Evolutionary conservation across 148 eudicot species (phyloP).

Genomic region (Chenopodium formosanum): DNA sequence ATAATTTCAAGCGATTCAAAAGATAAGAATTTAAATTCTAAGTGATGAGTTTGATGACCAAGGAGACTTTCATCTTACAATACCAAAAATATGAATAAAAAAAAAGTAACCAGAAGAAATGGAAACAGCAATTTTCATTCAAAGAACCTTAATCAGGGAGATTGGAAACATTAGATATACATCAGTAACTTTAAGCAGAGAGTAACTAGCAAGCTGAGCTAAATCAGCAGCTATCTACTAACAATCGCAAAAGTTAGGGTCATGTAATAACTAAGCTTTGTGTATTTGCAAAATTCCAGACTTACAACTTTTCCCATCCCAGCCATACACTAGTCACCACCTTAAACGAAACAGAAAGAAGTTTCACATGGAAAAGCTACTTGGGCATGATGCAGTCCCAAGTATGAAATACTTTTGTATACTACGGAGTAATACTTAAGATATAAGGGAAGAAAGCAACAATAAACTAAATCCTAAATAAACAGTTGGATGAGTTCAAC

Average conservation of each 20-base stretch:
- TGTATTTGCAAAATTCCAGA: too few relatives aligned
- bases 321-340: neutral
- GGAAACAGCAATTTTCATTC: neutral
- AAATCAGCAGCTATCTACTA: neutral
- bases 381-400: neutral
- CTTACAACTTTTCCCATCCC: neutral
- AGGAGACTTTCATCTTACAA: too few relatives aligned
- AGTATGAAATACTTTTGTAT: neutral
- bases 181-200: neutral
- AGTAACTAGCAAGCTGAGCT: neutral
- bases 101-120: too few relatives aligned
- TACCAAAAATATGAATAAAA: too few relatives aligned
- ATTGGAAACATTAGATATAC: too few relatives aligned
- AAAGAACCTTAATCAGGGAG: neutral
- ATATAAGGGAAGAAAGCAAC: neutral
- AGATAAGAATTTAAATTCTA: too few relatives aligned
- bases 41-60: neutral
- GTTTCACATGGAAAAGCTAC: neutral
- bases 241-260: too few relatives aligned
- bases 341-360: neutral
- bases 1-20: neutral
- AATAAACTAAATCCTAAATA: neutral
- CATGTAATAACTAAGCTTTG: too few relatives aligned
- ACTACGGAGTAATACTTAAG: neutral
- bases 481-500: neutral